Evolutionary conservation across 768 basidiomycete genomes (phyloP), one percentile per base, ranked within the genome.

Genomic region (Favolaschia claudopus): DNA sequence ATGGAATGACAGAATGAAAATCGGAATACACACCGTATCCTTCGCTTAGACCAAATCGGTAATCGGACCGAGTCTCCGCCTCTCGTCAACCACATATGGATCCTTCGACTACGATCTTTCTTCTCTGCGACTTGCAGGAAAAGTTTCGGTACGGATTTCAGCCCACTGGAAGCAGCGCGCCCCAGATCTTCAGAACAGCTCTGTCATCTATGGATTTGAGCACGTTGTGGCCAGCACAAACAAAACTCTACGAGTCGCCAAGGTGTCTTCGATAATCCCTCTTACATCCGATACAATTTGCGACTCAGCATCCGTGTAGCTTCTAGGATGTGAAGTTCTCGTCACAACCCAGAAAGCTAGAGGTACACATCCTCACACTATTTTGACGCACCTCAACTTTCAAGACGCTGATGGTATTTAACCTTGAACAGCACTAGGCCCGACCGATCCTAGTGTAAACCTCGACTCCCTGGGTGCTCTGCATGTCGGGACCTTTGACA

Each of bases 121-220:
- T 96, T 56, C 76, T 93, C 25, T 97, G 95, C 71, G 95, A 96
- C 72, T 74, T 96, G 2, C 95, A 96, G 74, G 78, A 83, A 8
- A 83, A 85, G 62, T 90, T 94, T 75, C 60, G 54, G 59, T 60
- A 17, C 76, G 92, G 19, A 50, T 10, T 19, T 22, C 40, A 47
- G 57, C 33, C 20, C 7, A 14, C 14, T 46, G 15, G 7, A 38
- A 8, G 19, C 14, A 19, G 20, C 45, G 24, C 48, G 43, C 31
- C 36, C 24, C 32, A 34, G 39, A n/a, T n/a, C 28, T 34, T 39
- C 55, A 77, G 72, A 64, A 10, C 63, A 84, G 82, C 13, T 56
- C 79, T 19, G 81, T 82, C 20, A 89, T 95, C 62, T 77, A 89
- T 65, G 86, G 82, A 20, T 96, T 88, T 70, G 86, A 90, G 32